Conservation (phyloP, 768 basidiomycete species). For the Trametes sanguinea region DNA sequence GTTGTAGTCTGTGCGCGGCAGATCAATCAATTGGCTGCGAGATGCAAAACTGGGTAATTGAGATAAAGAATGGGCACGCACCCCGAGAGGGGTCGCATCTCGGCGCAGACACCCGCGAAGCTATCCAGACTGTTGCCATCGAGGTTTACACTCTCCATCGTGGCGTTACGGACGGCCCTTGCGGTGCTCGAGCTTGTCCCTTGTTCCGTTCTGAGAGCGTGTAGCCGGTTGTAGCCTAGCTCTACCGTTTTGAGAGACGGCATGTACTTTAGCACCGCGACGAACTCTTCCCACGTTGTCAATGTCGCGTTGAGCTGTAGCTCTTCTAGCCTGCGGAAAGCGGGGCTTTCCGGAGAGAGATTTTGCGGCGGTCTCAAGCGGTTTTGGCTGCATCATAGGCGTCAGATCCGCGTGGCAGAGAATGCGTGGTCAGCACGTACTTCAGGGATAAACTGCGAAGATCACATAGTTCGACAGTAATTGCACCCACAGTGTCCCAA, state of each 20-base stretch:
- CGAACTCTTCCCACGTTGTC: conserved; percentile 70
- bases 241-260: conserved; percentile 58
- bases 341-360: conserved; percentile 33
- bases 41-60: neutral
- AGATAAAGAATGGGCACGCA: conserved; percentile 31
- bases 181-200: neutral
- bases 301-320: conserved; percentile 76
- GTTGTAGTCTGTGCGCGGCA: conserved; percentile 51
- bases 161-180: conserved; percentile 19
- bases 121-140: conserved; percentile 64
- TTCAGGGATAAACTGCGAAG: conserved; percentile 75
- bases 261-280: conserved; percentile 51
- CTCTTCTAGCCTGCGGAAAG: conserved; percentile 59
- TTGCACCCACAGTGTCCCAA: conserved; percentile 71
- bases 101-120: conserved; percentile 53
- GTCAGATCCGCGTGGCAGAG: conserved; percentile 22
- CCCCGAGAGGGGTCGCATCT: conserved; percentile 48
- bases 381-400: conserved; percentile 54
- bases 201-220: conserved; percentile 29
- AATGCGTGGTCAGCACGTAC: conserved; percentile 47
- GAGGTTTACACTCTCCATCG: conserved; percentile 60
- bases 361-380: conserved; percentile 52
- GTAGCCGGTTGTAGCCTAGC: conserved; percentile 68
- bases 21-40: neutral
- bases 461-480: conserved; percentile 58